These are phyloP conservation scores for Termitomyces sp. DNA, from an alignment of 768 basidiomycete species.

Conservation along the genomic window DNA sequence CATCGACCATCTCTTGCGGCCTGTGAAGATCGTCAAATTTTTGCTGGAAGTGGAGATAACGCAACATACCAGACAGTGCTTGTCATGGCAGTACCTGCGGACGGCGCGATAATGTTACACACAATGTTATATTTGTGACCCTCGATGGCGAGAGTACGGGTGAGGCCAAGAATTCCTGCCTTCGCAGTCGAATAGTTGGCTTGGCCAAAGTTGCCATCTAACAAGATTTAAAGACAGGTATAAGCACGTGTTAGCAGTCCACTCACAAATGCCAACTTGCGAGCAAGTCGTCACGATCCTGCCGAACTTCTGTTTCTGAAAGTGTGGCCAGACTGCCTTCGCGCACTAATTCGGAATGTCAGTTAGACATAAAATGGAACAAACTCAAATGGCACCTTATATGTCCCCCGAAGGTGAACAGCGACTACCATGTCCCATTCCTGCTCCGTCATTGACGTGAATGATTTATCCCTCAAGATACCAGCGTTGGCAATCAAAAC, in stretches of 20 bases:
- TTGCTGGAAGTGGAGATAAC: background rate
- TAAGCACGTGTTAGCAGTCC: no score
- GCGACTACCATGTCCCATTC: slow-evolving; percentile 94
- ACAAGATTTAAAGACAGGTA: background rate
- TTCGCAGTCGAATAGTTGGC: slow-evolving; percentile 95
- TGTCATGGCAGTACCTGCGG: slow-evolving; percentile 91
- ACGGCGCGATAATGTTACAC: slow-evolving; percentile 84
- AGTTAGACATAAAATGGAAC: background rate
- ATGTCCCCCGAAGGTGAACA: slow-evolving; percentile 88
- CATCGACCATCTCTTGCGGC: slow-evolving; percentile 84
- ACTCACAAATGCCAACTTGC: slow-evolving; percentile 87
- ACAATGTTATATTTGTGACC: slow-evolving; percentile 89
- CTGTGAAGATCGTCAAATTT: slow-evolving; percentile 27
- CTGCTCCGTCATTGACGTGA: slow-evolving; percentile 81
- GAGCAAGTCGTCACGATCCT: slow-evolving; percentile 95
- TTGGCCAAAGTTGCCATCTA: slow-evolving; percentile 95
- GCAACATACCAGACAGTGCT: slow-evolving; percentile 65
- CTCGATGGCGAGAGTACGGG: slow-evolving; percentile 87
- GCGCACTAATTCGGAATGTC: slow-evolving; percentile 54
- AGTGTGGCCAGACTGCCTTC: slow-evolving; percentile 94
- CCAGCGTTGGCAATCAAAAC: slow-evolving; percentile 92
- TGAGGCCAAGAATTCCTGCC: slow-evolving; percentile 86
- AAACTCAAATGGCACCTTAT: slow-evolving; percentile 55
- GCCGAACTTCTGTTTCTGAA: slow-evolving; percentile 95
- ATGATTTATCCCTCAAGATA: slow-evolving; percentile 90